Percentiles rank a stretch among this genome's conserved stretches.
phyloP scores from a whole-genome alignment of 192 early-diverging fungal genomes.

The Entomortierella chlamydospora region DNA sequence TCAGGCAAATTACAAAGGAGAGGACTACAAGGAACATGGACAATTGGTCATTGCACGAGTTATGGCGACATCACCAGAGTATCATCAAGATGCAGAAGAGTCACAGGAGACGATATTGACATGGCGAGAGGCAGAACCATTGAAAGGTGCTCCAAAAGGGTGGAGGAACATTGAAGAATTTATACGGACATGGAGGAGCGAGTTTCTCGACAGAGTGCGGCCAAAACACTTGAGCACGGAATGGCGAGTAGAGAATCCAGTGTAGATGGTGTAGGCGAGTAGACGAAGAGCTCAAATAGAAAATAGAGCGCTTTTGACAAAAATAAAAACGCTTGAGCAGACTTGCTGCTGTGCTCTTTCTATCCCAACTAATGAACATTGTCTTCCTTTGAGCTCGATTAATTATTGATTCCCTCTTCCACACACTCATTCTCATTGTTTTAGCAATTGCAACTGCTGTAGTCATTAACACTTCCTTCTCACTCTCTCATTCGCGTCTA shows the following conservation, averaged over 20 bases:
- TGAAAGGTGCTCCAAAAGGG: conserved; percentile 15
- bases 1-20: conserved; percentile 26
- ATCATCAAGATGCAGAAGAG: conserved; percentile 23
- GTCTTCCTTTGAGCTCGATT: too few relatives aligned
- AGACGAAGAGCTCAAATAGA: not conserved
- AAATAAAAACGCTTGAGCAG: too few relatives aligned
- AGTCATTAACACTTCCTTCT: too few relatives aligned
- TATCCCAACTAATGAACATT: too few relatives aligned
- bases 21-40: conserved; percentile 35
- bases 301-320: not conserved
- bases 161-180: conserved; percentile 34
- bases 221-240: conserved; percentile 31
- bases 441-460: not conserved
- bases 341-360: too few relatives aligned
- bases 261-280: not conserved
- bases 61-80: conserved; percentile 36
- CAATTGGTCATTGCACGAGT: conserved; percentile 34
- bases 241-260: conserved; percentile 44
- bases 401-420: not conserved
- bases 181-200: conserved; percentile 36
- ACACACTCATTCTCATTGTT: not conserved
- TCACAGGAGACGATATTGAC: conserved; percentile 8
- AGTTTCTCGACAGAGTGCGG: conserved; percentile 23
- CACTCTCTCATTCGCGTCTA: not conserved
- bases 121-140: conserved; percentile 23